These are phyloP conservation scores for Erythrophleum fordii DNA, from an alignment of 306 rosid species.

Conservation along the genomic window DNA sequence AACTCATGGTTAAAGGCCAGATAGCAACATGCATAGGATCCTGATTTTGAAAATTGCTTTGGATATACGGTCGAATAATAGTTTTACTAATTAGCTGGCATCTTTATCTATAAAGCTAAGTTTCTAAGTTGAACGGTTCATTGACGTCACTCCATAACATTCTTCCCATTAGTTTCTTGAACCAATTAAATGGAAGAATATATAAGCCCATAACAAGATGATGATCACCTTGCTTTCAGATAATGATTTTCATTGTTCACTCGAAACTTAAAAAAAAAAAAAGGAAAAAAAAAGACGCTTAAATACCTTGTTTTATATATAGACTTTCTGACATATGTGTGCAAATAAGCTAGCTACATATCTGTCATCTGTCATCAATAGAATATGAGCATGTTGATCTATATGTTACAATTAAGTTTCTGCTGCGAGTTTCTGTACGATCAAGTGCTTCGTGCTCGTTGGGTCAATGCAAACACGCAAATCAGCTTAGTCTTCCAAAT, in stretches of 20 bases:
- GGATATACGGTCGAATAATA: too few species aligned
- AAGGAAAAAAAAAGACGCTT: neutral
- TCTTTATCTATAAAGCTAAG: too few species aligned
- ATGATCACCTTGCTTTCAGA: neutral
- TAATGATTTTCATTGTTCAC: neutral
- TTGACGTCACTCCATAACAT: neutral
- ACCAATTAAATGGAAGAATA: too few species aligned
- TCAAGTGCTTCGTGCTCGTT: neutral
- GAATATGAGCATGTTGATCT: constrained; percentile 2
- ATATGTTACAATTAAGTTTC: constrained; percentile 1
- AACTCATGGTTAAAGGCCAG: too few species aligned
- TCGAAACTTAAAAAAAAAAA: neutral
- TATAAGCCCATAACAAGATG: too few species aligned
- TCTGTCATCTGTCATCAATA: neutral
- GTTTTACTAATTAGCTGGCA: neutral
- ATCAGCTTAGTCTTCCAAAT: constrained; percentile 32
- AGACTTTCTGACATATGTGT: neutral
- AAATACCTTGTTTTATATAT: neutral
- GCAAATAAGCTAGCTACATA: neutral
- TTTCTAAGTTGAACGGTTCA: neutral
- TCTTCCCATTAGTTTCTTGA: neutral
- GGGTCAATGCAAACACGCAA: constrained; percentile 25
- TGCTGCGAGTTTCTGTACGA: constrained; percentile 25
- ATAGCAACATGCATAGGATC: too few species aligned
- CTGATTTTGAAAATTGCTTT: too few species aligned